These are phyloP conservation scores for Talinum fruticosum DNA, from an alignment of 148 eudicot genomes.

Conservation along the genomic window DNA sequence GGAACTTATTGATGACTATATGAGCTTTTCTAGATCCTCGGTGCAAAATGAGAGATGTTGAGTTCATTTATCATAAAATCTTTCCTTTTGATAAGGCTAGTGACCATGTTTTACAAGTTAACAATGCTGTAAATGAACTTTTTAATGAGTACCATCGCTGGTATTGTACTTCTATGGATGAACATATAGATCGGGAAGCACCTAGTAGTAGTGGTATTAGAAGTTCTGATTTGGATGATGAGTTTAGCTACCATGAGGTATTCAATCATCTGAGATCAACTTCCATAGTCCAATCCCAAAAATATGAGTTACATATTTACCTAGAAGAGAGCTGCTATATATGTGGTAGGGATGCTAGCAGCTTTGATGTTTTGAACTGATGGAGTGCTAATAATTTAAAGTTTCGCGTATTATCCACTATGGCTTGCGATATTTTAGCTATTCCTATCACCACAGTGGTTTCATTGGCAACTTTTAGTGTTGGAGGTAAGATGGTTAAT, in stretches of 20 bases:
- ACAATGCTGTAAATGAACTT: not conserved
- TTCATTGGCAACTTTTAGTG: conserved; percentile 6
- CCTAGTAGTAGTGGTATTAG: too few relatives aligned
- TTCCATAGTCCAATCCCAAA: not conserved
- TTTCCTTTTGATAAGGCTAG: too few relatives aligned
- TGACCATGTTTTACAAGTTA: not conserved
- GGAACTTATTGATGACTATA: conserved; percentile 13
- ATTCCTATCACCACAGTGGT: conserved; percentile 3
- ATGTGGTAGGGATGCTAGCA: not conserved
- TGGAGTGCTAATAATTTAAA: not conserved
- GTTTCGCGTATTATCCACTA: not conserved
- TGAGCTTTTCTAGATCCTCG: conserved; percentile 8
- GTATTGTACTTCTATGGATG: not conserved
- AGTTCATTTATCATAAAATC: not conserved
- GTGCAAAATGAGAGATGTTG: not conserved
- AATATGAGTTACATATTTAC: not conserved
- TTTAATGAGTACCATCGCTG: not conserved
- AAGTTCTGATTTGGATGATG: not conserved
- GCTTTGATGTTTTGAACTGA: not conserved
- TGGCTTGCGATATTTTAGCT: not conserved
- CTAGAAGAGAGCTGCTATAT: conserved; percentile 2
- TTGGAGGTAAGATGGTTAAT: not conserved
- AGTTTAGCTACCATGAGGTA: not conserved
- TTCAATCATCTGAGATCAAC: not conserved
- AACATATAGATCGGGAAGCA: not conserved